phyloP scores from a whole-genome alignment of 768 basidiomycete species.

The Boletus rufocinnamomeus region DNA sequence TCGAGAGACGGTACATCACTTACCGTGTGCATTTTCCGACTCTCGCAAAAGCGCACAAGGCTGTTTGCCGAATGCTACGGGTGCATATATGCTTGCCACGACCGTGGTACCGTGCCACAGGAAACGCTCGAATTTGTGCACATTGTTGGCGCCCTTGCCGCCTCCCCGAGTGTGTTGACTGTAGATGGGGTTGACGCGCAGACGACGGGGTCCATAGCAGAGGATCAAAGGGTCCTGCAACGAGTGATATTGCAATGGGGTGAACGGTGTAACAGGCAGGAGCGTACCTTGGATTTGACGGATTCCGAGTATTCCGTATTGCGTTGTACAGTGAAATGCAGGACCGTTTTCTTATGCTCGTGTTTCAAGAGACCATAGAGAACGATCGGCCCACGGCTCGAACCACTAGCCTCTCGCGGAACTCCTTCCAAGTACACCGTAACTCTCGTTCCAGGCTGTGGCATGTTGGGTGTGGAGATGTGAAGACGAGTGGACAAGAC shows the following conservation, averaged over 20 bases:
- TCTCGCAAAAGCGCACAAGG: conserved; percentile 79
- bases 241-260: background rate
- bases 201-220: conserved; percentile 84
- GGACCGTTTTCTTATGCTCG: conserved; percentile 92
- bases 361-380: conserved; percentile 87
- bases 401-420: conserved; percentile 56
- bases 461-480: background rate
- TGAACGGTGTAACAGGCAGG: background rate
- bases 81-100: conserved; percentile 88
- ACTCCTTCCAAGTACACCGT: conserved; percentile 75
- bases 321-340: conserved; percentile 90
- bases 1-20: background rate
- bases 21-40: conserved; percentile 66
- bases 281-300: conserved; percentile 82
- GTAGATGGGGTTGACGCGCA: conserved; percentile 84
- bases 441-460: conserved; percentile 80
- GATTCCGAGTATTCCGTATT: conserved; percentile 92
- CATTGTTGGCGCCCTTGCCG: conserved; percentile 91
- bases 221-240: conserved; percentile 82
- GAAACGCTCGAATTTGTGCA: conserved; percentile 94
- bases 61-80: conserved; percentile 78
- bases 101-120: conserved; percentile 77
- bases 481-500: conserved; percentile 18
- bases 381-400: conserved; percentile 49
- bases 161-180: conserved; percentile 92